phyloP scores from a whole-genome alignment of 1,139 yeast genomes.

The Hyphopichia khmerensis region DNA sequence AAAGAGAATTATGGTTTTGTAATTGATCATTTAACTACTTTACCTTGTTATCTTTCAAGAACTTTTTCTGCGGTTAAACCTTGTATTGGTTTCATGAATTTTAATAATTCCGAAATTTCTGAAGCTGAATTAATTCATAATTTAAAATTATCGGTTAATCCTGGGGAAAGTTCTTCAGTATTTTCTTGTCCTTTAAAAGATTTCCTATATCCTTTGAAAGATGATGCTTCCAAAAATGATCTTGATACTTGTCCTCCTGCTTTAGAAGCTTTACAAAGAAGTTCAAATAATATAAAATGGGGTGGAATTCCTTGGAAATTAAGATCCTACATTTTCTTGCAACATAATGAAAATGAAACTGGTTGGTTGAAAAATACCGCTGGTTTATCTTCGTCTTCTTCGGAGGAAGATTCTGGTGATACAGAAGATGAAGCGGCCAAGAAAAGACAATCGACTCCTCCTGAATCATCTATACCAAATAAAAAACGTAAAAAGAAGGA shows the following conservation, averaged over 20 bases:
- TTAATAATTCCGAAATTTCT: slow-evolving; percentile 11
- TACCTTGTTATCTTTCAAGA: slow-evolving; percentile 77
- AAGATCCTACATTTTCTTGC: slow-evolving; percentile 61
- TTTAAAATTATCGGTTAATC: slow-evolving; percentile 50
- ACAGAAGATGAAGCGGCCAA: slow-evolving; percentile 14
- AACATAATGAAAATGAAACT: slow-evolving; percentile 52
- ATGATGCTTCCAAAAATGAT: slow-evolving; percentile 8
- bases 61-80: slow-evolving; percentile 84
- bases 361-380: slow-evolving; percentile 61
- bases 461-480: too few relatives aligned
- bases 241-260: slow-evolving; percentile 17
- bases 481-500: slow-evolving; percentile 8
- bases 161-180: slow-evolving; percentile 69
- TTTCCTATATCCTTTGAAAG: slow-evolving; percentile 45
- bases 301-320: slow-evolving; percentile 70
- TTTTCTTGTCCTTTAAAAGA: slow-evolving; percentile 70
- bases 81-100: slow-evolving; percentile 63
- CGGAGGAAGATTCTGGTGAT: slow-evolving; percentile 39
- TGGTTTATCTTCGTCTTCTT: slow-evolving; percentile 56
- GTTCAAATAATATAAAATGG: slow-evolving; percentile 51
- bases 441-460: slow-evolving; percentile 10
- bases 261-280: slow-evolving; percentile 46
- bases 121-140: slow-evolving; percentile 24
- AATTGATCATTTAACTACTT: slow-evolving; percentile 54
- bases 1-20: slow-evolving; percentile 47